phyloP scores from a whole-genome alignment of 176 grass and related monocot genomes.

The Poa annua region DNA sequence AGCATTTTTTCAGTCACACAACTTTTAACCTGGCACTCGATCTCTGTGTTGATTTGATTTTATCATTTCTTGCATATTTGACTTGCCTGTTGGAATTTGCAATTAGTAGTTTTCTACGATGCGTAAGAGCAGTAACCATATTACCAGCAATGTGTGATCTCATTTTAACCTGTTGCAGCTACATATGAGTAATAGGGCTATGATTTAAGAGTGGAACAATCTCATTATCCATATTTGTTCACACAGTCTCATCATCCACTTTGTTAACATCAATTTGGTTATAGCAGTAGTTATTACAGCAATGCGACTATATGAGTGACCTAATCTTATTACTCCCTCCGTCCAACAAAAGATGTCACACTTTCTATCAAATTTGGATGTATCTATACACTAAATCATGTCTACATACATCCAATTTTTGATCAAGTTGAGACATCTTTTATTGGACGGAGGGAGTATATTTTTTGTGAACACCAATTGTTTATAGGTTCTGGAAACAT shows the following conservation, averaged over 20 bases:
- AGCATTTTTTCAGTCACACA: background rate
- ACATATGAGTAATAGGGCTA: background rate
- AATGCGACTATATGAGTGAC: background rate
- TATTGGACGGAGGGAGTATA: too few species aligned
- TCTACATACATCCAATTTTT: too few species aligned
- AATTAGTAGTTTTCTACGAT: background rate
- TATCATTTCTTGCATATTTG: slow-evolving; percentile 9
- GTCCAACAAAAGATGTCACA: too few species aligned
- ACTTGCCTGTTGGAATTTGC: background rate
- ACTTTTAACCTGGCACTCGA: background rate
- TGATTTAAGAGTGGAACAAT: background rate
- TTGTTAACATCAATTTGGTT: background rate
- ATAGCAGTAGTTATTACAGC: background rate
- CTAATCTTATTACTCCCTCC: background rate
- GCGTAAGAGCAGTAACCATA: background rate
- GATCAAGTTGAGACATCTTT: too few species aligned
- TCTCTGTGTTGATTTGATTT: background rate
- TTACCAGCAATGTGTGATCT: background rate
- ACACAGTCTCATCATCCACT: background rate
- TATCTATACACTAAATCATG: too few species aligned
- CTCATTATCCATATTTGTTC: background rate
- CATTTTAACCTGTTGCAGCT: background rate
- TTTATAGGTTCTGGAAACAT: background rate
- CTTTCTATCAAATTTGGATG: too few species aligned
- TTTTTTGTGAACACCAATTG: background rate